These are phyloP conservation scores for Euclidium syriacum DNA, from an alignment of 345 rosid species.

Conservation along the genomic window DNA sequence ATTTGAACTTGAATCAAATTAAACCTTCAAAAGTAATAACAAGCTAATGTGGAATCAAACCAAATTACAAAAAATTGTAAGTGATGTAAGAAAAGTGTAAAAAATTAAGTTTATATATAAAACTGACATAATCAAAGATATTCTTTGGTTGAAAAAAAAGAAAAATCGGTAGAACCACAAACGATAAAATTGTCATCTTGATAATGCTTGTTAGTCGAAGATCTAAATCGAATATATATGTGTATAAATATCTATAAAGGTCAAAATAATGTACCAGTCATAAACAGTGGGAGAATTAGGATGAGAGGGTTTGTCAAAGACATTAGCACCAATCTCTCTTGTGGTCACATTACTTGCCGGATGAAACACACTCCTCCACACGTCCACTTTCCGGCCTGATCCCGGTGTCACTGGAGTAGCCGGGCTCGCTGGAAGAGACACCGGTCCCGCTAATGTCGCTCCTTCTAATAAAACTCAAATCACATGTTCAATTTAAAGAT, in stretches of 20 bases:
- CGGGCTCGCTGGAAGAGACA: conserved; percentile 27
- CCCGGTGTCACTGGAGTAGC: conserved; percentile 31
- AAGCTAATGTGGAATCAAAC: too few species aligned
- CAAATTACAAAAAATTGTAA: too few species aligned
- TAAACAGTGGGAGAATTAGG: conserved; percentile 93
- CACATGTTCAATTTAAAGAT: too few species aligned
- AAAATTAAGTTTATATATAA: too few species aligned
- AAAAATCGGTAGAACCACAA: too few species aligned
- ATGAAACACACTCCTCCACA: conserved; percentile 97
- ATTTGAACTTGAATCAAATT: not conserved
- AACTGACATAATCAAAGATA: too few species aligned
- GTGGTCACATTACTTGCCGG: conserved; percentile 94
- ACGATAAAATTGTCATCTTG: not conserved
- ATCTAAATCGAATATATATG: not conserved
- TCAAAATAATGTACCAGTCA: conserved; percentile 54
- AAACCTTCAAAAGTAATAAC: too few species aligned
- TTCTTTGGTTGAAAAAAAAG: too few species aligned
- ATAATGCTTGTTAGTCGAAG: not conserved
- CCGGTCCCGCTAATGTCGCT: not conserved
- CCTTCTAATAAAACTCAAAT: not conserved
- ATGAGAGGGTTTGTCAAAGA: conserved; percentile 71
- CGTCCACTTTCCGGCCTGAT: conserved; percentile 54
- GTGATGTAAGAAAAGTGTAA: too few species aligned
- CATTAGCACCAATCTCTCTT: conserved; percentile 51
- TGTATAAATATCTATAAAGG: not conserved